Percentiles rank a stretch among this genome's conserved stretches.
Conservation (phyloP, 1,284 basidiomycete species). For the Ustilago nuda region DNA sequence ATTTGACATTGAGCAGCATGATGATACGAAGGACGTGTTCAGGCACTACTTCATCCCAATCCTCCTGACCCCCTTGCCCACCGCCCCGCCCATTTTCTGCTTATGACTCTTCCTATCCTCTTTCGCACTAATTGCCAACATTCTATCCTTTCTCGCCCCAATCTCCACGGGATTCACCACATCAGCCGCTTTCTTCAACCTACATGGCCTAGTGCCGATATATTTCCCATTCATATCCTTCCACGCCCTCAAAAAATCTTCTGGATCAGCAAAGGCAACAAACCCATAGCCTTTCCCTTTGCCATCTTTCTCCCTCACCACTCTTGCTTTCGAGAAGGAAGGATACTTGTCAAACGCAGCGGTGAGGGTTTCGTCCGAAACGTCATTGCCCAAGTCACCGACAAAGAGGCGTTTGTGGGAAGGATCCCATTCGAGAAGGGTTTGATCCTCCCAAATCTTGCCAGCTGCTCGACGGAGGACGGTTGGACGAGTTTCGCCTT, state of each 20-base stretch:
- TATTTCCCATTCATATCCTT: constrained; percentile 95
- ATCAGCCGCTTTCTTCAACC: constrained; percentile 66
- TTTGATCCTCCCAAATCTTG: constrained; percentile 97
- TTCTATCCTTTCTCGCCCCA: constrained; percentile 64
- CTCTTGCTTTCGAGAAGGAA: constrained; percentile 92
- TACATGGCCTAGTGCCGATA: constrained; percentile 65
- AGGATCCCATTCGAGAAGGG: constrained; percentile 96
- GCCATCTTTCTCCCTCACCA: constrained; percentile 84
- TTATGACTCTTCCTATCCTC: constrained; percentile 55
- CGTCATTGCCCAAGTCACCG: constrained; percentile 97
- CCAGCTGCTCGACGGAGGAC: constrained; percentile 94
- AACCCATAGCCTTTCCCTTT: constrained; percentile 94
- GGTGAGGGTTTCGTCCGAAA: constrained; percentile 90
- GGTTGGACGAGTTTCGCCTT: constrained; percentile 91
- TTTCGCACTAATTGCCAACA: constrained; percentile 60
- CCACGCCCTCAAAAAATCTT: constrained; percentile 98
- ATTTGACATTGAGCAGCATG: neutral
- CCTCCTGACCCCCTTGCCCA: constrained; percentile 59
- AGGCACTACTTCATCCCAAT: constrained; percentile 41
- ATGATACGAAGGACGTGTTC: neutral
- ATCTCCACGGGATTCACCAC: constrained; percentile 60
- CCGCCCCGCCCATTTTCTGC: constrained; percentile 65
- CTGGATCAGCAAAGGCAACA: constrained; percentile 96
- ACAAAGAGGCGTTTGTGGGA: constrained; percentile 98
- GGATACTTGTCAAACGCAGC: constrained; percentile 89